Evolutionary conservation across 257 asterid genomes (phyloP), one percentile per base, ranked within the genome.

Genomic region (Nyctanthes arbortristis): DNA sequence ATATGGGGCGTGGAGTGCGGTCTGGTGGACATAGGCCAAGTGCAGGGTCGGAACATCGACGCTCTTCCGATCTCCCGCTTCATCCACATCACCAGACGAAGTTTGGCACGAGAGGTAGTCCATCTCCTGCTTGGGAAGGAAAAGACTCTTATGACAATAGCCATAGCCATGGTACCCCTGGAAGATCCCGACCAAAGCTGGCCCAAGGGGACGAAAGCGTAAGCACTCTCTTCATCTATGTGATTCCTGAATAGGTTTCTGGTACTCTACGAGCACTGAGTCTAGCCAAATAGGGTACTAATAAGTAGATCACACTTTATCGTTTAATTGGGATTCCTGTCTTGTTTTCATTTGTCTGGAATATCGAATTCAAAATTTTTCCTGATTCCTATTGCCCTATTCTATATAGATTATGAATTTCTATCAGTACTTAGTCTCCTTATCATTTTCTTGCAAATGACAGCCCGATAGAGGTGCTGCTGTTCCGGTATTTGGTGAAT

Each of bases 401-500:
- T n/a, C n/a, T n/a, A n/a, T n/a, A n/a, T n/a, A n/a, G n/a, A n/a
- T n/a, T n/a, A n/a, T n/a, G n/a, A n/a, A n/a, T n/a, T n/a, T n/a
- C n/a, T n/a, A n/a, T n/a, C n/a, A n/a, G n/a, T n/a, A n/a, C n/a
- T n/a, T n/a, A n/a, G n/a, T n/a, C n/a, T n/a, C n/a, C n/a, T n/a
- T n/a, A n/a, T n/a, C n/a, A n/a, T n/a, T n/a, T n/a, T n/a, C n/a
- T n/a, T n/a, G n/a, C n/a, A 52, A 47, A 27, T 29, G 11, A 54
- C 84, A 84, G 90, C 81, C 87, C 22, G 90, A 79, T 10, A 74
- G 69, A 73, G 87, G 87, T 10, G 90, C 88, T 2, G 88, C 90
- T 0, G 86, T 90, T 65, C 97, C 97, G 43, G 82, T 66, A 76
- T 90, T 90, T 59, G 97, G 97, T 0, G 94, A 65, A 13, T 90